phyloP scores from a whole-genome alignment of 805 yeast species.

The Candida ascalaphidarum region DNA sequence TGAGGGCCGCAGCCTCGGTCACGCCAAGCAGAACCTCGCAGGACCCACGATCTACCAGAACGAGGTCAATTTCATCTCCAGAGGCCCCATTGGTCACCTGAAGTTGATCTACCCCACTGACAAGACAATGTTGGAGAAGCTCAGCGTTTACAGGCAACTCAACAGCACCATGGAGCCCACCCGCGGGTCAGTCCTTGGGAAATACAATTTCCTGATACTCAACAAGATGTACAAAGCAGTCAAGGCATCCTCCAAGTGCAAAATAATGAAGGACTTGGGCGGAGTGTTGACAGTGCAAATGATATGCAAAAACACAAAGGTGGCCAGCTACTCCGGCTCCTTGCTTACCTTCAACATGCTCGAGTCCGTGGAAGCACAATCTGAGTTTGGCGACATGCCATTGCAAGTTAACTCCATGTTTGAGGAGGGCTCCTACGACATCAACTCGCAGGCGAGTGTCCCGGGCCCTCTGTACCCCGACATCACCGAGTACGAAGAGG shows the following conservation, averaged over 20 bases:
- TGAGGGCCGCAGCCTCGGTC: slow-evolving; percentile 3
- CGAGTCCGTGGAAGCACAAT: slow-evolving; percentile 10
- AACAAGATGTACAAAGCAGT: slow-evolving; percentile 26
- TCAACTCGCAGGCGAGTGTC: too few species aligned
- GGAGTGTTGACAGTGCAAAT: slow-evolving; percentile 32
- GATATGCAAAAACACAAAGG: slow-evolving; percentile 22
- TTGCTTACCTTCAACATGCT: slow-evolving; percentile 32
- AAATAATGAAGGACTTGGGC: slow-evolving; percentile 24
- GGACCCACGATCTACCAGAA: slow-evolving; percentile 14
- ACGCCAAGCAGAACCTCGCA: neutral
- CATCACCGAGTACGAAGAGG: too few species aligned
- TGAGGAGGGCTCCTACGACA: slow-evolving; percentile 18
- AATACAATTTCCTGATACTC: slow-evolving; percentile 25
- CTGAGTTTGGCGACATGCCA: slow-evolving; percentile 1
- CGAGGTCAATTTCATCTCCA: slow-evolving; percentile 50
- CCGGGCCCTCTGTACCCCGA: too few species aligned
- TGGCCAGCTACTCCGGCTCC: slow-evolving; percentile 25
- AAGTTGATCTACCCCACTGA: slow-evolving; percentile 61
- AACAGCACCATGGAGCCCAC: slow-evolving; percentile 7
- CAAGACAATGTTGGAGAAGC: slow-evolving; percentile 51
- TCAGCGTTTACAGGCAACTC: slow-evolving; percentile 25
- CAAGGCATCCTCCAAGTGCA: slow-evolving; percentile 30
- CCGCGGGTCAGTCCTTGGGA: slow-evolving; percentile 15
- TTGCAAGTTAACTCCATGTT: slow-evolving; percentile 12
- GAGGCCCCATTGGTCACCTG: slow-evolving; percentile 67